Evolutionary conservation across 441 rosid genomes (phyloP).

Genomic region (Raphanus hybrid): DNA sequence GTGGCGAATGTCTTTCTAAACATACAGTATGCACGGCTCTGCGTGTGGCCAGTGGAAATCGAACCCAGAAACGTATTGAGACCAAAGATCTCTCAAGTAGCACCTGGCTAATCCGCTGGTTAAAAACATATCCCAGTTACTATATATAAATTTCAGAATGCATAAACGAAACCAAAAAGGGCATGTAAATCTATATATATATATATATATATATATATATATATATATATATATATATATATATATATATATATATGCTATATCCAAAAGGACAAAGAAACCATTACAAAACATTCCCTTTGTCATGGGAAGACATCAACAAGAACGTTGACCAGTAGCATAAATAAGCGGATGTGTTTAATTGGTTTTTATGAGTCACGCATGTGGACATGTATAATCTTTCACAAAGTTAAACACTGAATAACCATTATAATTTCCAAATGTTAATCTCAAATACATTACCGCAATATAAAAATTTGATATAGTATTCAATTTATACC

Average conservation of each 20-base stretch:
- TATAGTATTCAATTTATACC: slow-evolving; percentile 4
- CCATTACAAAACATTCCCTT: not conserved
- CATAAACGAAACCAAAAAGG: not conserved
- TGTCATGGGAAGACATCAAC: not conserved
- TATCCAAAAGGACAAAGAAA: not conserved
- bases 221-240: too few relatives aligned
- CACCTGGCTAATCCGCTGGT: too few relatives aligned
- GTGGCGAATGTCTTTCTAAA: too few relatives aligned
- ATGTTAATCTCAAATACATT: not conserved
- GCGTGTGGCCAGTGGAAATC: too few relatives aligned
- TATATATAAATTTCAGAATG: not conserved
- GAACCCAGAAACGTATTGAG: too few relatives aligned
- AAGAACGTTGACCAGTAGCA: not conserved
- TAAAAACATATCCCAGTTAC: not conserved
- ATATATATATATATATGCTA: not conserved
- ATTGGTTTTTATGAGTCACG: not conserved
- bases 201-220: too few relatives aligned
- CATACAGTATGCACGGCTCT: too few relatives aligned
- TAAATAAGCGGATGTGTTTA: not conserved
- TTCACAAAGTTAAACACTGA: not conserved
- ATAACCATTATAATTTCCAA: not conserved
- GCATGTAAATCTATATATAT: too few relatives aligned
- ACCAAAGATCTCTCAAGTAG: too few relatives aligned
- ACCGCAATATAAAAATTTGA: not conserved
- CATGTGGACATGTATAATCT: not conserved